Percentiles rank a stretch among this genome's conserved stretches.
Evolutionary conservation across 169 alveolate species (phyloP).

Genomic region (Plasmodium chabaudi): DNA sequence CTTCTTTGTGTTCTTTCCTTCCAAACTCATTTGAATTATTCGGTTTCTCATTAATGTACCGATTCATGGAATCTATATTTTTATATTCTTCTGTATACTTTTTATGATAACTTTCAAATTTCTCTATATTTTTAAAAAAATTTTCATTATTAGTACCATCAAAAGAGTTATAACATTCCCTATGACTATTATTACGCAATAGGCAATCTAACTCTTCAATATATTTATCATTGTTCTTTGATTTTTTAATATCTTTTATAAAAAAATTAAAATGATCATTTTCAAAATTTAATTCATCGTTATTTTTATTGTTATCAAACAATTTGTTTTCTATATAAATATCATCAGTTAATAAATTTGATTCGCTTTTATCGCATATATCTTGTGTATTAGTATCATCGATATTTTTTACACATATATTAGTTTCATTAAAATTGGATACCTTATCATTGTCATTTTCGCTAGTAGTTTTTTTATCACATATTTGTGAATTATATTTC

Average conservation of each 20-base stretch:
- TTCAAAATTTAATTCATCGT: constrained; percentile 1
- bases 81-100: constrained; percentile 46
- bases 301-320: constrained; percentile 3
- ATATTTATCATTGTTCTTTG: constrained; percentile 25
- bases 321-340: not conserved
- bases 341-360: not conserved
- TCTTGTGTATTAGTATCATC: not conserved
- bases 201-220: constrained; percentile 41
- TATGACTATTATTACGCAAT: not conserved
- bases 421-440: too few relatives aligned
- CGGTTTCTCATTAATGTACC: constrained; percentile 3
- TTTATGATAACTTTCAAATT: constrained; percentile 19
- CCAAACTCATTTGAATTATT: not conserved
- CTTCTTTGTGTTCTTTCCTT: constrained; percentile 1
- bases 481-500: too few relatives aligned
- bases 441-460: too few relatives aligned
- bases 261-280: constrained; percentile 9
- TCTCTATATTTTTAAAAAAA: not conserved
- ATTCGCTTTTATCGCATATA: not conserved
- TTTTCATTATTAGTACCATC: constrained; percentile 6
- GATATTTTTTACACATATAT: too few relatives aligned
- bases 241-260: constrained; percentile 5
- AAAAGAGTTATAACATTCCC: not conserved
- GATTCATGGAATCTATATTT: constrained; percentile 7
- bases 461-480: too few relatives aligned